Conservation (phyloP, 1,284 basidiomycete species). For the Pyrrhoderma noxium region DNA sequence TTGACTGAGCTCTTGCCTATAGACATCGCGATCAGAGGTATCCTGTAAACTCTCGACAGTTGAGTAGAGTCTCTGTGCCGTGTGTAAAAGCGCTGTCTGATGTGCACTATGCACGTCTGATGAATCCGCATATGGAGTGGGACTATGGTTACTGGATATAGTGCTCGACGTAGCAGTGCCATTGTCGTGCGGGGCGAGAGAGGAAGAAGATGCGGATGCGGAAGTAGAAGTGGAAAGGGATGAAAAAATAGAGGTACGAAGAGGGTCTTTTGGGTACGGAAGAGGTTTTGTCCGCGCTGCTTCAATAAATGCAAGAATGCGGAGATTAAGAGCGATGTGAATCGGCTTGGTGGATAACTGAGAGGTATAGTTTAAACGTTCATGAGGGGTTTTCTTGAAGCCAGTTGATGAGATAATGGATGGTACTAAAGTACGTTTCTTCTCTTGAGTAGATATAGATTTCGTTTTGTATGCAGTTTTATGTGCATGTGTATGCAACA, state of each 20-base stretch:
- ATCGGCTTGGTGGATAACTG: constrained; percentile 59
- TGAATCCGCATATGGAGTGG: constrained; percentile 7
- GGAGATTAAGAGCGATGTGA: constrained; percentile 75
- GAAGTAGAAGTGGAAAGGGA: constrained; percentile 15
- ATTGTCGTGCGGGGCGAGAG: not conserved
- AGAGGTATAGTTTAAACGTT: constrained; percentile 39
- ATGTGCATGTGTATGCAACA: no score
- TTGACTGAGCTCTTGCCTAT: constrained; percentile 59
- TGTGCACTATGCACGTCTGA: constrained; percentile 20
- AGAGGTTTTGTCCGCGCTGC: constrained; percentile 66
- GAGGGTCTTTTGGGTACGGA: constrained; percentile 29
- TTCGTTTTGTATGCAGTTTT: no score
- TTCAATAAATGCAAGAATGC: constrained; percentile 79
- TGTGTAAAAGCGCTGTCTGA: constrained; percentile 42
- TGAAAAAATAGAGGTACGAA: constrained; percentile 15
- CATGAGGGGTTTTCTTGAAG: constrained; percentile 8
- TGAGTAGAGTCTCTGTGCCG: constrained; percentile 55
- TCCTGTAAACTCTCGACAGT: constrained; percentile 46
- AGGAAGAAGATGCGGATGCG: constrained; percentile 15
- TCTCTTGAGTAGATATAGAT: constrained; percentile 1
- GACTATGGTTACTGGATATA: not conserved
- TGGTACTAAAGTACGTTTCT: no score
- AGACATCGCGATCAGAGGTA: constrained; percentile 47
- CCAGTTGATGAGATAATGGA: no score
- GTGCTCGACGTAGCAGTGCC: no score